Percentiles rank a stretch among this genome's conserved stretches.
phyloP scores from a whole-genome alignment of 106 monocot species.

The Hemerocallis citrina region DNA sequence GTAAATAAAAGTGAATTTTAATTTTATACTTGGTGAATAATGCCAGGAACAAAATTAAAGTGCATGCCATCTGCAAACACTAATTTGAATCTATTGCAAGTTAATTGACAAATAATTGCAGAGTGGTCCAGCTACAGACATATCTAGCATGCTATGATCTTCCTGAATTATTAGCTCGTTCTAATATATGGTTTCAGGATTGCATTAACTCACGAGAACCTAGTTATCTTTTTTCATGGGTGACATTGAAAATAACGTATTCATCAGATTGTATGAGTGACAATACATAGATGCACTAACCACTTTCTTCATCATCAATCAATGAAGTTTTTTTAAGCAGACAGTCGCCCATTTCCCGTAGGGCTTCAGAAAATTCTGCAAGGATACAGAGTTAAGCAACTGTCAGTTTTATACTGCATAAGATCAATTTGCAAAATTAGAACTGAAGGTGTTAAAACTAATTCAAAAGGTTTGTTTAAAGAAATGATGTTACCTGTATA shows the following conservation, averaged over 20 bases:
- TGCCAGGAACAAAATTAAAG: neutral
- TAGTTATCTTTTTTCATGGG: too few relatives aligned
- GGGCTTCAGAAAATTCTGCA: constrained; percentile 78
- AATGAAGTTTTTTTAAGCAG: constrained; percentile 60
- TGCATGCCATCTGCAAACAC: neutral
- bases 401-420: too few relatives aligned
- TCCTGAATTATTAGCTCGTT: neutral
- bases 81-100: neutral
- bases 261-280: too few relatives aligned
- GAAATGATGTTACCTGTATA: too few relatives aligned
- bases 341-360: constrained; percentile 70
- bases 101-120: neutral
- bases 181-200: too few relatives aligned
- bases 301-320: constrained; percentile 71
- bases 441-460: too few relatives aligned
- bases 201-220: too few relatives aligned
- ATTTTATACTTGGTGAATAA: neutral
- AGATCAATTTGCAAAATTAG: too few relatives aligned
- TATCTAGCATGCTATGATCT: neutral
- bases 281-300: constrained; percentile 27
- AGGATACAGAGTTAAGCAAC: too few relatives aligned
- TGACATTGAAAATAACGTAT: too few relatives aligned
- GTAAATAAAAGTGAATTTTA: too few relatives aligned
- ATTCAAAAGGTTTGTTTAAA: too few relatives aligned
- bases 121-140: neutral